Evolutionary conservation across 208 protist genomes (phyloP), one percentile per base, ranked within the genome.

Genomic region (Acanthamoeba quina): DNA sequence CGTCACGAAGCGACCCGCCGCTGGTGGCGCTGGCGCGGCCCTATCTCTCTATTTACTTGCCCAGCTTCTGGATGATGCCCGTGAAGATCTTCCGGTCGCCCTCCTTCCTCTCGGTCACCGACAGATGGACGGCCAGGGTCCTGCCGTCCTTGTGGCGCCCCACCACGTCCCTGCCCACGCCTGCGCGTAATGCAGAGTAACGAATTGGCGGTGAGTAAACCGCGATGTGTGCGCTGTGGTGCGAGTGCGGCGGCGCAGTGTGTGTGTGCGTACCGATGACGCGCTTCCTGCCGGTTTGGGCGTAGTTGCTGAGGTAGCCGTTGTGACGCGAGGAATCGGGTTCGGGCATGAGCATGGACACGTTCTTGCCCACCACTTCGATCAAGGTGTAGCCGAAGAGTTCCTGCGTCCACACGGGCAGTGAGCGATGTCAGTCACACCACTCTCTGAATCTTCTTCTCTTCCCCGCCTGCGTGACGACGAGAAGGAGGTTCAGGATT

Each of bases 331-430:
- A 54, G 24, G 41, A 64, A 47, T 92, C 86, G 31, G 86, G 86
- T 15, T 92, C 52, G n/a, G 86, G 86, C 86, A 92, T 92, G 31
- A 92, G 66, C 64, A 92, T 60, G n/a, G 17, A 47, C 62, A 92
- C 86, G 86, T 92, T 92, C 86, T 92, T 92, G 86, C 86, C 86
- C 44, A 92, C 86, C 13, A 92, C 86, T 41, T 92, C 86, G 66
- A 92, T 92, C 62, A 92, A 29, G 11, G 34, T 34, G 62, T 92
- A 92, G 34, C 86, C 86, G 37, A 92, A 78, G 34, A 92, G 58
- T 34, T 92, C 62, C 62, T 72, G 52, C 19, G 7, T 5, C 1
- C 4, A 4, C 41, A n/a, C n/a, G n/a, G n/a, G n/a, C n/a, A n/a
- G n/a, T n/a, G n/a, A n/a, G n/a, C n/a, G n/a, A n/a, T n/a, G n/a